Evolutionary conservation across 163 green algal genomes (phyloP).

Genomic region (Coccomyxa subellipsoidea): DNA sequence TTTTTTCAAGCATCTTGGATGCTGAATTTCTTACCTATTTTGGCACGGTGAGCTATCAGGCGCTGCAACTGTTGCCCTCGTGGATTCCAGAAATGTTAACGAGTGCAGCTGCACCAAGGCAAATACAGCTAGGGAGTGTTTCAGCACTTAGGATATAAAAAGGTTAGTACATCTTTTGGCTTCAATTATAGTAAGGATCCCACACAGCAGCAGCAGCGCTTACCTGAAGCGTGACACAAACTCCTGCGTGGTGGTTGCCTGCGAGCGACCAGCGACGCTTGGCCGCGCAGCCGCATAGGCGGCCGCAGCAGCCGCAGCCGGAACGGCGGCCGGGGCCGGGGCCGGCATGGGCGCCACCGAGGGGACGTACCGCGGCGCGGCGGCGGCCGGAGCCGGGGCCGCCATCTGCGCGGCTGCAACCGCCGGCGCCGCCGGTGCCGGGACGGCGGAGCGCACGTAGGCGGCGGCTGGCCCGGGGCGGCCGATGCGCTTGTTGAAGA

Average conservation of each 20-base stretch:
- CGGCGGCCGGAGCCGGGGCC: neutral
- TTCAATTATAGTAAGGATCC: neutral
- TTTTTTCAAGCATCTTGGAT: too few relatives aligned
- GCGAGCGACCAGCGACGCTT: neutral
- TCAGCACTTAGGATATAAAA: too few relatives aligned
- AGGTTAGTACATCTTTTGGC: too few relatives aligned
- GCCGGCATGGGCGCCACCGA: neutral
- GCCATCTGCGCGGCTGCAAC: constrained; percentile 1
- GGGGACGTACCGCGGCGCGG: neutral
- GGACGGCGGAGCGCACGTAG: neutral
- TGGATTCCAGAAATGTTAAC: neutral
- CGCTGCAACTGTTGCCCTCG: neutral
- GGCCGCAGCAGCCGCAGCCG: too few relatives aligned
- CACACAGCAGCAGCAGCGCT: neutral
- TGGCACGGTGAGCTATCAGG: too few relatives aligned
- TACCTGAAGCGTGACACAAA: constrained; percentile 26
- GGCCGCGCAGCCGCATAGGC: neutral
- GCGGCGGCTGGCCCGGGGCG: neutral
- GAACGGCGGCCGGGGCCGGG: neutral
- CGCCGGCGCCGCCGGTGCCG: neutral
- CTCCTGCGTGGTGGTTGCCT: constrained; percentile 16
- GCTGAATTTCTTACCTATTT: too few relatives aligned
- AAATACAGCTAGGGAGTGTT: too few relatives aligned
- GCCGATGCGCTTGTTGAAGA: constrained; percentile 41
- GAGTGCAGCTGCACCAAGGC: neutral